A percentile compares a stretch with the other conserved stretches of the same genome.
Conservation (phyloP, 805 yeast species). For the Saturnispora sekii region DNA sequence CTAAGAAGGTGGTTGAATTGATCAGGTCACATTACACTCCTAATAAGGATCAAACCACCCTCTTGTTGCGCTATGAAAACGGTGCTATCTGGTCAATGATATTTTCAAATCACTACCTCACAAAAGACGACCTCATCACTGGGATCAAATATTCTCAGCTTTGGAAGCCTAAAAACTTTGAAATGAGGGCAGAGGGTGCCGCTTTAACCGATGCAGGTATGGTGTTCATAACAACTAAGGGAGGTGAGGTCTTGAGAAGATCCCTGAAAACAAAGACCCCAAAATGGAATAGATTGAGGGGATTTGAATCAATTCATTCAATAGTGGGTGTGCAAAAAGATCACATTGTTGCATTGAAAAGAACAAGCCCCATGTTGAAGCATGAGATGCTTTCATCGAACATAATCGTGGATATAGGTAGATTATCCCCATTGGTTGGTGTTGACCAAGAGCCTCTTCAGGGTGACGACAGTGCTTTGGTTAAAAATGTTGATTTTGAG, state of each 20-base stretch:
- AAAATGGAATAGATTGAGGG: conserved; percentile 26
- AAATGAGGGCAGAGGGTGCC: conserved; percentile 53
- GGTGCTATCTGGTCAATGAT: conserved; percentile 46
- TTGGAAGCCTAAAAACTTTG: conserved; percentile 58
- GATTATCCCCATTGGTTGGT: conserved; percentile 40
- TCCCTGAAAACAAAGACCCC: conserved; percentile 16
- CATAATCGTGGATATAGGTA: conserved; percentile 43
- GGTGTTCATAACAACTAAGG: conserved; percentile 47
- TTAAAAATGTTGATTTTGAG: not conserved
- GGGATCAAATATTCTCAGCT: conserved; percentile 35
- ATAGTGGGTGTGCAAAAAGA: conserved; percentile 30
- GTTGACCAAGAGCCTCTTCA: conserved; percentile 3
- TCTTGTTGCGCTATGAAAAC: conserved; percentile 44
- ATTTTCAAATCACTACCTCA: conserved; percentile 17
- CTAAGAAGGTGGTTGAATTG: conserved; percentile 25
- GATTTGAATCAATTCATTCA: conserved; percentile 5
- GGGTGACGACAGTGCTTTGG: conserved; percentile 3
- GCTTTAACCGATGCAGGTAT: conserved; percentile 37
- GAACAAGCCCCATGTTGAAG: conserved; percentile 52
- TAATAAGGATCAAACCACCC: conserved; percentile 28
- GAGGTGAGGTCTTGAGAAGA: conserved; percentile 56
- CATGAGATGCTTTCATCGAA: conserved; percentile 38
- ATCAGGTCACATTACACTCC: conserved; percentile 20
- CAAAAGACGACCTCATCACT: conserved; percentile 31
- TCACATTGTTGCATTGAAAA: conserved; percentile 54